Evolutionary conservation across 768 basidiomycete species (phyloP), one percentile per base, ranked within the genome.

Genomic region (Mycena rosella): DNA sequence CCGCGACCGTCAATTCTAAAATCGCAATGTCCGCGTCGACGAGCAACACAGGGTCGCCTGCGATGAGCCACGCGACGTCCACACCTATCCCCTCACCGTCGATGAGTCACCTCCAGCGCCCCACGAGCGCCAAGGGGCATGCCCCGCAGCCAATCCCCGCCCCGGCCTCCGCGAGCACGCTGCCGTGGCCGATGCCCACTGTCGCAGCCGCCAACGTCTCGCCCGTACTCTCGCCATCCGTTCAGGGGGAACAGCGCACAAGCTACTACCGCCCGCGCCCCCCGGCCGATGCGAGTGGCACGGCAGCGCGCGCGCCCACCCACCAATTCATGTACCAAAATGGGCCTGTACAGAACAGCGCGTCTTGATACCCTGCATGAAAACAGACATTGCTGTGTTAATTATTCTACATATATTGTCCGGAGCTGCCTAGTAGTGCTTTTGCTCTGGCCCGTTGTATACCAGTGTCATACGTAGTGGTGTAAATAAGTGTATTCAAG

Each of bases 131-230:
- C 27, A 62, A 66, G 27, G 58, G 38, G 54, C 69, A 18, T 44
- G 67, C 59, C 42, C 68, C 71, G 30, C 74, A 40, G 48, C 57
- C 62, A 15, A 71, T 60, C 24, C 60, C 69, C 14, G 55, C 78
- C 5, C 79, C 78, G 38, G 53, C 78, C 14, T 49, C 81, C 18
- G 57, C 77, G 11, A 69, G 80, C 15, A 74, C 68, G 51, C 49
- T 88, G 54, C 89, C 90, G 5, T 93, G 89, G 85, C 89, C 91
- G 8, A 91, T 92, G 89, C 91, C 91, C 2, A 91, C 89, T 1
- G 85, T 91, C 32, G 90, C 91, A 1, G 88, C 84, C 13, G 83
- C 84, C 49, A 87, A 88, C 2, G 74, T 86, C 0, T 87, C 90
- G 7, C 85, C 89, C 2, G 85, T 90, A 5, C 81, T 91, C 24